phyloP scores from a whole-genome alignment of 371 early-diverging fungal species.

The Apophysomyces ossiformis region DNA sequence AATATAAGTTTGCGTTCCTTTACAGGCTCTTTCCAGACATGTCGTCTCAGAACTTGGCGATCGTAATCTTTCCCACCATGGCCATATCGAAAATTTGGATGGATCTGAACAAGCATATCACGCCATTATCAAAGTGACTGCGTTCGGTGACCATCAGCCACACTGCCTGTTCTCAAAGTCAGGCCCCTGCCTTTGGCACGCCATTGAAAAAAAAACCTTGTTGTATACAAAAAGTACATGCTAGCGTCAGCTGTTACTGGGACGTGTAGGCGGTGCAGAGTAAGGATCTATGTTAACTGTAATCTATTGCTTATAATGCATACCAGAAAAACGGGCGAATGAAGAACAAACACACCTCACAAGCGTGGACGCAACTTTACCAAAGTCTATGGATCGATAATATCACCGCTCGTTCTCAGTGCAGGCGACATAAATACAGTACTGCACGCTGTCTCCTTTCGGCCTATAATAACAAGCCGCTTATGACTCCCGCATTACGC shows the following conservation, averaged over 20 bases:
- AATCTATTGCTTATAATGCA: background rate
- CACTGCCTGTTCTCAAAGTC: no score
- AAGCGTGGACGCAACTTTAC: background rate
- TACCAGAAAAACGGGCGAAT: conserved; percentile 4
- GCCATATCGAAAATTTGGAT: no score
- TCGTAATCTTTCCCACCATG: no score
- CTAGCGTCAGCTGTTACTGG: conserved; percentile 4
- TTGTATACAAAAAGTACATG: background rate
- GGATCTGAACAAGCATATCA: no score
- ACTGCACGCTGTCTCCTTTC: background rate
- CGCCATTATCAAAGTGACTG: no score
- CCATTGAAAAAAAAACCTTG: background rate
- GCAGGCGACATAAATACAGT: background rate
- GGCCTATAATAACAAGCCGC: background rate
- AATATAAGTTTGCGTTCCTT: no score
- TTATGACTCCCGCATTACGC: background rate
- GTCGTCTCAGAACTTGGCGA: no score
- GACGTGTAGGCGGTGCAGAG: conserved; percentile 7
- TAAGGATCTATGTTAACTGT: background rate
- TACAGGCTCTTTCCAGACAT: no score
- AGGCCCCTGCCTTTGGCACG: conserved; percentile 1
- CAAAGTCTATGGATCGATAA: background rate
- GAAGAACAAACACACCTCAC: conserved; percentile 2
- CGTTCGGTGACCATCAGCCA: no score
- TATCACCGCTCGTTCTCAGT: background rate